A percentile compares a stretch with the other conserved stretches of the same genome.
Conservation (phyloP, 768 basidiomycete genomes). For the Chiua virens region DNA sequence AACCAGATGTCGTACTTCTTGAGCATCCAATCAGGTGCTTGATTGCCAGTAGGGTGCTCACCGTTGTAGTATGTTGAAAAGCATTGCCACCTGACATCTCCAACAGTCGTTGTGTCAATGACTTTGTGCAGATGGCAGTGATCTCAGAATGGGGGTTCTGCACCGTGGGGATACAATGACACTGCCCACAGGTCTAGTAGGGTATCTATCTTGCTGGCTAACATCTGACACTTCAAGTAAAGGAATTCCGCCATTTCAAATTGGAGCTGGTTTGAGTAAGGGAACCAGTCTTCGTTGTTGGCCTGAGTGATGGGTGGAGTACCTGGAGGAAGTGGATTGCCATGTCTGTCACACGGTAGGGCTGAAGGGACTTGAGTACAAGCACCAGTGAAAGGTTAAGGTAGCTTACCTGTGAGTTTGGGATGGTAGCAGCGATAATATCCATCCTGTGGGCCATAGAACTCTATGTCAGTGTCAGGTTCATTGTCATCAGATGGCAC, state of each 20-base stretch:
- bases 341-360: conserved; percentile 2
- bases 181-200: conserved; percentile 20
- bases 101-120: conserved; percentile 26
- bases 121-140: conserved; percentile 21
- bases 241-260: conserved; percentile 25
- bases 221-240: conserved; percentile 18
- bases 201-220: conserved; percentile 15
- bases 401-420: not conserved
- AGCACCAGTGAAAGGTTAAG: not conserved
- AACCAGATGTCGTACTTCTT: conserved; percentile 30
- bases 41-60: conserved; percentile 1
- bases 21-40: conserved; percentile 26
- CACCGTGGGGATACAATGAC: conserved; percentile 6
- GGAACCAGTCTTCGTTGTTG: conserved; percentile 7
- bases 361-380: too few species aligned
- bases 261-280: conserved; percentile 7
- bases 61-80: conserved; percentile 20
- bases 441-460: not conserved
- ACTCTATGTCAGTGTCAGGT: not conserved
- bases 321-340: not conserved
- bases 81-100: conserved; percentile 32
- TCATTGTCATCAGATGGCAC: too few species aligned
- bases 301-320: conserved; percentile 2
- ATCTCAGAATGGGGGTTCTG: conserved; percentile 24
- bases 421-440: conserved; percentile 3